Evolutionary conservation across 352 stramenopile species (phyloP), one percentile per base, ranked within the genome.

Genomic region (Phytophthora pseudosyringae): DNA sequence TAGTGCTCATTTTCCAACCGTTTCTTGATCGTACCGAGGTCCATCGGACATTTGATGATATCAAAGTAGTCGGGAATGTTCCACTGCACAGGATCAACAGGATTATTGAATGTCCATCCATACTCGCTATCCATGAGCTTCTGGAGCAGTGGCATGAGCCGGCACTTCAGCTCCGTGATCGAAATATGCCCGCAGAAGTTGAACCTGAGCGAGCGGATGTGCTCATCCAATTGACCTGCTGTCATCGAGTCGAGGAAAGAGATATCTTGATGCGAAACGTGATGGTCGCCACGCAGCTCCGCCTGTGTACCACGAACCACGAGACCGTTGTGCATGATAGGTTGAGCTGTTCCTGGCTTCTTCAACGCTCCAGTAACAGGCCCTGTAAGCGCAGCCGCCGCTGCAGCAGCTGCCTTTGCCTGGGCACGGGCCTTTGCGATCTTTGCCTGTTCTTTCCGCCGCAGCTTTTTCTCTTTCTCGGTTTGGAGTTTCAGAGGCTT

Each of bases 1-100:
- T 99, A 99, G 45, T 95, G 89, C 53, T 96, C 90, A 69, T 91
- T 97, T 61, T 99, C 97, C 28, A 99, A 67, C 1, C 92, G 83
- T 72, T 98, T 98, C 70, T 97, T 97, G 68, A 99, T 98, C n/a
- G 97, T 99, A 16, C 96, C 96, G 16, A 99, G 83, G 77, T 99
- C 98, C 97, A 99, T 99, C 1, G 98, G 97, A 47, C 93, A 95
- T 68, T 98, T 98, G 71, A 99, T 93, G 28, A 97, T 91, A 33
- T 96, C 83, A 52, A 95, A 93, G 57, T 97, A 97, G 63, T 97
- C 88, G 2, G 92, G 92, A 52, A 99, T 96, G 47, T 95, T 89
- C 71, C 96, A 90, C 53, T 93, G 84, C 52, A 98, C 90, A 6
- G 98, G 93, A 80, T 99, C 97, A 15, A 99, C 97, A 6, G 97